Percentiles rank a stretch among this genome's conserved stretches.
Conservation (phyloP, 768 basidiomycete species). For the Lactifluus volemus region DNA sequence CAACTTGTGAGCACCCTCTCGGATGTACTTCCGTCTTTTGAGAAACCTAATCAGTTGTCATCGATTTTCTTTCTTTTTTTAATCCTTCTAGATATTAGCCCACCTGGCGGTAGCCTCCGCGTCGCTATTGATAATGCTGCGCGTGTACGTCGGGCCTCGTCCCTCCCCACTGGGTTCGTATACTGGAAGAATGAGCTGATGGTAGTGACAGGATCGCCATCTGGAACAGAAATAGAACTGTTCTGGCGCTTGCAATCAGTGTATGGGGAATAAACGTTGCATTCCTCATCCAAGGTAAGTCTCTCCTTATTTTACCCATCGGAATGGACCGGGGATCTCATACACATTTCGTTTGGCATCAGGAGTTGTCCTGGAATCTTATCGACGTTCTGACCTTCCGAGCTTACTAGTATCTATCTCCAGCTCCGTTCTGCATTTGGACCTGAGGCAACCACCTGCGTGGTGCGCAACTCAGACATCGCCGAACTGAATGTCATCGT, state of each 20-base stretch:
- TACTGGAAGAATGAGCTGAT: not conserved
- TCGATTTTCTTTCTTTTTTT: too few relatives aligned
- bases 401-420: too few relatives aligned
- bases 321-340: too few relatives aligned
- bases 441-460: not conserved
- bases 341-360: too few relatives aligned
- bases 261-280: not conserved
- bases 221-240: not conserved
- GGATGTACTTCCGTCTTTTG: not conserved
- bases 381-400: not conserved
- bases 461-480: not conserved
- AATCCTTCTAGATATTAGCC: not conserved
- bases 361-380: not conserved
- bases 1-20: not conserved
- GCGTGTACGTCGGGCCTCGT: not conserved
- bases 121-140: constrained; percentile 1
- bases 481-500: not conserved
- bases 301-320: too few relatives aligned
- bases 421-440: not conserved
- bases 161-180: not conserved
- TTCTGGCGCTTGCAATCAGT: not conserved
- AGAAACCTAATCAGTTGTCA: not conserved
- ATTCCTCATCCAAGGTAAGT: not conserved
- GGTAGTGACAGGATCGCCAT: not conserved
- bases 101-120: not conserved